phyloP scores from a whole-genome alignment of 495 filamentous ascomycete genomes.

The Copromyces sp. region DNA sequence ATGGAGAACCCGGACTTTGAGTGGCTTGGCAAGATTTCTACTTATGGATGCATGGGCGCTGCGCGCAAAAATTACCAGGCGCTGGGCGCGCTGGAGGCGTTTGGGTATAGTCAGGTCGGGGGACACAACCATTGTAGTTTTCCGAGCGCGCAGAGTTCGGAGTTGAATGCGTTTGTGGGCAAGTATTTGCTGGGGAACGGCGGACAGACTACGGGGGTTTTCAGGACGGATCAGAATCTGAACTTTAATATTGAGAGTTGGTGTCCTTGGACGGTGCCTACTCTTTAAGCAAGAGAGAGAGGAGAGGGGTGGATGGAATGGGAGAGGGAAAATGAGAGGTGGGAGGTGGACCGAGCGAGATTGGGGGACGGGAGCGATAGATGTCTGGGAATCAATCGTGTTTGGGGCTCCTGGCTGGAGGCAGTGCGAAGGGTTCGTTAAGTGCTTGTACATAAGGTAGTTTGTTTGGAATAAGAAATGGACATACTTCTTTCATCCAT shows the following conservation, averaged over 20 bases:
- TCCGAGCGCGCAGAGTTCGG: constrained; percentile 34
- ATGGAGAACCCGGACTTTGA: constrained; percentile 44
- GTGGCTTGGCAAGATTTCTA: constrained; percentile 41
- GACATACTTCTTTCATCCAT: too few species aligned
- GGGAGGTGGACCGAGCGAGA: too few species aligned
- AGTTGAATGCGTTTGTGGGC: constrained; percentile 44
- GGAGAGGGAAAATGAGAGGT: too few species aligned
- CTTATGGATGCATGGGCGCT: constrained; percentile 46
- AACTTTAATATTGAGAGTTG: constrained; percentile 15
- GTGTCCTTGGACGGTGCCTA: constrained; percentile 19
- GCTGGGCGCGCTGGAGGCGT: constrained; percentile 34
- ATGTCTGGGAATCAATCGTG: too few species aligned
- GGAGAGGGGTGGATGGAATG: too few species aligned
- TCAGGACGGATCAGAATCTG: constrained; percentile 10
- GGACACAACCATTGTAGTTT: constrained; percentile 46
- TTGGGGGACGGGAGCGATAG: too few species aligned
- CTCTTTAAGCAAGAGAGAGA: not conserved
- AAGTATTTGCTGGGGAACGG: constrained; percentile 35
- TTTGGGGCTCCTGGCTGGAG: too few species aligned
- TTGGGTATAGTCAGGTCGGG: constrained; percentile 44
- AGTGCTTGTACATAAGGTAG: too few species aligned
- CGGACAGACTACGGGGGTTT: constrained; percentile 7
- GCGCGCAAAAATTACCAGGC: constrained; percentile 41
- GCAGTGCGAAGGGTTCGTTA: too few species aligned
- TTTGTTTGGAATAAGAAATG: too few species aligned